A percentile compares a stretch with the other conserved stretches of the same genome.
phyloP scores from a whole-genome alignment of 352 stramenopile species.

The Peronospora tabacina region DNA sequence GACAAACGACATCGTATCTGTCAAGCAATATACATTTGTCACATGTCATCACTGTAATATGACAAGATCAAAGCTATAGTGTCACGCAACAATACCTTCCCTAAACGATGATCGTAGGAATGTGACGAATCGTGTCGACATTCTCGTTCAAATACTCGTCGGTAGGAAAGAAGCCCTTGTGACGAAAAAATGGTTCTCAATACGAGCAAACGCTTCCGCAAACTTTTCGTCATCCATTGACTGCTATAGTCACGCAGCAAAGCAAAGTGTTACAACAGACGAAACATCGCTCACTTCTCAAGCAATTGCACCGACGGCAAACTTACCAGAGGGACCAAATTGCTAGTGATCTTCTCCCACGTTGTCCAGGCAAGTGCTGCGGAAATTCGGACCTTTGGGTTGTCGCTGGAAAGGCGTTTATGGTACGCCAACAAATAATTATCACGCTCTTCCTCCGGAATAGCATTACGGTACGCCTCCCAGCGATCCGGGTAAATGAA shows the following conservation, averaged over 20 bases:
- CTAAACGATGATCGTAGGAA: constrained; percentile 89
- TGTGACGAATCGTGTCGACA: constrained; percentile 86
- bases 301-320: background rate
- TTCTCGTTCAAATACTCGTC: constrained; percentile 87
- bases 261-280: background rate
- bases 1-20: constrained; percentile 87
- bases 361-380: constrained; percentile 87
- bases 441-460: constrained; percentile 77
- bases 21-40: background rate
- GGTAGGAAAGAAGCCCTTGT: constrained; percentile 86
- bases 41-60: background rate
- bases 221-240: constrained; percentile 79
- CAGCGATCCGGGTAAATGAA: constrained; percentile 89
- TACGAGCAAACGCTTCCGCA: constrained; percentile 86
- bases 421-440: constrained; percentile 85
- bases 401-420: constrained; percentile 80
- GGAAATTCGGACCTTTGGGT: constrained; percentile 70
- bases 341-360: constrained; percentile 88
- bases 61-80: background rate
- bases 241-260: constrained; percentile 32
- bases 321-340: constrained; percentile 60
- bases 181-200: constrained; percentile 92
- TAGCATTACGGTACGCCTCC: constrained; percentile 84
- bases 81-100: constrained; percentile 38
- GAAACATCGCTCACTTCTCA: background rate